Conservation (phyloP, 2,329 filamentous ascomycete species). For the Talaromyces sp. region DNA sequence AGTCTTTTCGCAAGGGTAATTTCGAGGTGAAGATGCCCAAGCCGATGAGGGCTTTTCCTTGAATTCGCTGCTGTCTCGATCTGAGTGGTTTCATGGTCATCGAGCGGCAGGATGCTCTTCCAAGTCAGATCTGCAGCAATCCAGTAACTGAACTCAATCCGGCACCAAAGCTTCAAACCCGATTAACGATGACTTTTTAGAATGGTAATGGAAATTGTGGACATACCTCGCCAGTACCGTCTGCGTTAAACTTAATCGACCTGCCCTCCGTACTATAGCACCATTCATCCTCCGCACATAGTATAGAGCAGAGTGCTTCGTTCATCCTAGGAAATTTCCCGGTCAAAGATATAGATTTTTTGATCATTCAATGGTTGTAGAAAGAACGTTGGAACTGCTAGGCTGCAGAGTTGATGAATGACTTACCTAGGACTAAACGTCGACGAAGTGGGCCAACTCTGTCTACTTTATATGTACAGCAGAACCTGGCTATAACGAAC, state of each 20-base stretch:
- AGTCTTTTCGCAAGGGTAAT: no score
- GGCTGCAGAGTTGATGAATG: not conserved
- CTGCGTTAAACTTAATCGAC: not conserved
- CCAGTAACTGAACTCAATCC: not conserved
- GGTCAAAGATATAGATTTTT: not conserved
- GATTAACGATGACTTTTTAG: not conserved
- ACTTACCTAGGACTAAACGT: not conserved
- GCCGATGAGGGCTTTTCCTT: no score
- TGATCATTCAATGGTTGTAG: not conserved
- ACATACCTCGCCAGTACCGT: not conserved
- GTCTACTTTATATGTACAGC: no score
- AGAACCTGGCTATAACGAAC: no score
- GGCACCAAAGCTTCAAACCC: not conserved
- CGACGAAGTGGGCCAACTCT: no score
- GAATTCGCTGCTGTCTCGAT: no score
- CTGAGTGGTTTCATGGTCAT: no score
- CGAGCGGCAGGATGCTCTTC: no score
- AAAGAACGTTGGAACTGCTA: not conserved
- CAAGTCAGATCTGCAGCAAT: no score
- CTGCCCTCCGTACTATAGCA: not conserved
- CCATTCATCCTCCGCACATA: not conserved
- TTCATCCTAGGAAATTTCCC: not conserved
- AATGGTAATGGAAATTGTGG: not conserved
- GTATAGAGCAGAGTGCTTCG: not conserved
- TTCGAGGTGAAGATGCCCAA: no score